Evolutionary conservation across 176 grass and related monocot genomes (phyloP), one percentile per base, ranked within the genome.

Genomic region (Cenchrus americanus): DNA sequence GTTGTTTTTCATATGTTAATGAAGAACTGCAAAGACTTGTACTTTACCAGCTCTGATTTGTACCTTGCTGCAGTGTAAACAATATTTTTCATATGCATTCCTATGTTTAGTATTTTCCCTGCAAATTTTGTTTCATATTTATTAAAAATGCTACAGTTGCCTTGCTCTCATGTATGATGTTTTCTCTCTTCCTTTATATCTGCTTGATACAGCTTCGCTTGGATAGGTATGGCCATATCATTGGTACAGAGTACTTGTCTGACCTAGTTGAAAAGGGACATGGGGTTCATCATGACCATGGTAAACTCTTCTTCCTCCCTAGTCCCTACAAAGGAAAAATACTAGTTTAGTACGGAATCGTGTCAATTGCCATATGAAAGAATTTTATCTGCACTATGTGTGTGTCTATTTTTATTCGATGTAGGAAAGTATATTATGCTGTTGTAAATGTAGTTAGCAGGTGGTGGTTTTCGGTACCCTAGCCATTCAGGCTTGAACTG

Each of bases 191-290:
- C 47, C 8, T 85, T 82, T 82, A 79, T 86, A 63, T 63, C 65
- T 30, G 27, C 27, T 12, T 46, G 71, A 78, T 95, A 62, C 87
- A 98, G 96, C 89, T 98, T 82, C 96, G 91, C 47, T 83, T 95
- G 87, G 86, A 66, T 70, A 95, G 62, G 64, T 83, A 94, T 79
- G 93, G 96, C 14, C 80, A 84, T 66, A 90, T 95, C 81, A 95
- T 89, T 53, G 96, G 89, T 87, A 93, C 91, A 26, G 91, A 99
- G 79, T 99, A 90, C 77, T 86, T 99, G 77, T 94, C 93, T 62
- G 96, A 99, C 85, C 87, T 99, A 52, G 96, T 99, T 89, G 96
- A 99, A 83, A 99, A 99, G 84, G 93, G 78, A 57, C 82, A 94
- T 78, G 84, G 86, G 37, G 60, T 58, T 76, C 92, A 93, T 82